Conservation (phyloP, 2,329 filamentous ascomycete genomes). For the Penicillium paneum region DNA sequence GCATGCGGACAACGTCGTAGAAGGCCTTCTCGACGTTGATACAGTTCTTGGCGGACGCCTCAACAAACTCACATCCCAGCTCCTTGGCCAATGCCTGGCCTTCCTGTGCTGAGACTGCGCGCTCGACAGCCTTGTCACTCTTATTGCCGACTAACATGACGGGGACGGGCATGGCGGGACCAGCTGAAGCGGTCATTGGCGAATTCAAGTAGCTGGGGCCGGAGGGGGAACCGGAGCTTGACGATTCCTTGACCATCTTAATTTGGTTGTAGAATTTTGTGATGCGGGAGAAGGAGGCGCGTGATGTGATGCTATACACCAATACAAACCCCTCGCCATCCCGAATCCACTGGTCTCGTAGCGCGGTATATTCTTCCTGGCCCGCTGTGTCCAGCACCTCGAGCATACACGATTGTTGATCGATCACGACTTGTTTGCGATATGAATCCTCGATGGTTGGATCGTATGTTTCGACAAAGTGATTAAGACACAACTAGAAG, state of each 20-base stretch:
- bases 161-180: slow-evolving; percentile 66
- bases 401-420: slow-evolving; percentile 92
- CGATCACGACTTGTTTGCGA: slow-evolving; percentile 75
- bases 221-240: slow-evolving; percentile 53
- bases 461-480: slow-evolving; percentile 91
- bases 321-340: slow-evolving; percentile 96
- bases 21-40: slow-evolving; percentile 99
- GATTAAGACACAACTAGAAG: slow-evolving; percentile 81
- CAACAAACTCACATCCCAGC: slow-evolving; percentile 92
- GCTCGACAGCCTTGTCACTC: slow-evolving; percentile 91
- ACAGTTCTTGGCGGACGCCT: slow-evolving; percentile 95
- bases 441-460: slow-evolving; percentile 68
- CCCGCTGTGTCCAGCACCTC: slow-evolving; percentile 96
- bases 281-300: slow-evolving; percentile 91
- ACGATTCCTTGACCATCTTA: slow-evolving; percentile 90
- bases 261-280: slow-evolving; percentile 96
- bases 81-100: slow-evolving; percentile 87
- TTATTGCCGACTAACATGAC: slow-evolving; percentile 99
- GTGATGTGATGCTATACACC: slow-evolving; percentile 97
- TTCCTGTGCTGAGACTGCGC: slow-evolving; percentile 95
- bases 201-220: slow-evolving; percentile 50
- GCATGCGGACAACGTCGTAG: slow-evolving; percentile 90
- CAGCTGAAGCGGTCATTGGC: slow-evolving; percentile 47
- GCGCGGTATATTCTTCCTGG: slow-evolving; percentile 95
- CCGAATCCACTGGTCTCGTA: slow-evolving; percentile 97